Base-by-base conservation (phyloP, 2,329 filamentous ascomycete genomes). In the Coniosporium tulheliwenetii region DNA sequence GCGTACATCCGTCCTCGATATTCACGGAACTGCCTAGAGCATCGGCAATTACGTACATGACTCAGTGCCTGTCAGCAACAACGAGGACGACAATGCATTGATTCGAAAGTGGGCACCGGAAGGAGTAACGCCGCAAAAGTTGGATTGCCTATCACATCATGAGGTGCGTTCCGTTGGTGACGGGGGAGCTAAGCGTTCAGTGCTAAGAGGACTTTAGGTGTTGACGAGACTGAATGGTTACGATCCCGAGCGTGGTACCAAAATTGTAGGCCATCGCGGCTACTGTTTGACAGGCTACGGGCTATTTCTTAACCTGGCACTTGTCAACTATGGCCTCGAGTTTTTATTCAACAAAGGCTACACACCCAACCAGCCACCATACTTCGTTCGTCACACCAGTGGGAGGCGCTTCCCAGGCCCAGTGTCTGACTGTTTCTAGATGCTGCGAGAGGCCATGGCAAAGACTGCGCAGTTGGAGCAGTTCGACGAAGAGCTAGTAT, bases 381-480 rank as follows among this genome's bases (percentile, higher is more conserved):
- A 85, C 56, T 93, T 98, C 69, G 32, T 33, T 12, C 32, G 32
- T 12, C 13, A 10, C 13, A 10, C 32, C 32, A 33, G 13, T 13
- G 10, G 13, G 8, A 10, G 32, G 32, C 32, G 5, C 13, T 33
- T 12, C 10, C 10, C 3, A 3, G 32, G 10, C 32, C 10, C 32
- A 13, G 10, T 33, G 10, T 10, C 32, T 33, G 13, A 33, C 32
- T 33, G 10, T 33, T 13, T 13, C 32, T 13, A 33, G 32, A 94
- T 96, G 84, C 74, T 89, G 47, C 83, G 84, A 61, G 84, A 93
- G 39, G 81, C 85, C 60, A 98, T 98, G 91, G 87, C 83, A 45
- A 96, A 96, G 71, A 98, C 91, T 0, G 91, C 91, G 2, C 91
- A 98, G 64, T 77, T 98, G 19, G 86, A 91, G 50, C 84, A 95